A percentile compares a stretch with the other conserved stretches of the same genome.
Evolutionary conservation across 352 stramenopile species (phyloP).

Genomic region (Globisporangium okanoganense): DNA sequence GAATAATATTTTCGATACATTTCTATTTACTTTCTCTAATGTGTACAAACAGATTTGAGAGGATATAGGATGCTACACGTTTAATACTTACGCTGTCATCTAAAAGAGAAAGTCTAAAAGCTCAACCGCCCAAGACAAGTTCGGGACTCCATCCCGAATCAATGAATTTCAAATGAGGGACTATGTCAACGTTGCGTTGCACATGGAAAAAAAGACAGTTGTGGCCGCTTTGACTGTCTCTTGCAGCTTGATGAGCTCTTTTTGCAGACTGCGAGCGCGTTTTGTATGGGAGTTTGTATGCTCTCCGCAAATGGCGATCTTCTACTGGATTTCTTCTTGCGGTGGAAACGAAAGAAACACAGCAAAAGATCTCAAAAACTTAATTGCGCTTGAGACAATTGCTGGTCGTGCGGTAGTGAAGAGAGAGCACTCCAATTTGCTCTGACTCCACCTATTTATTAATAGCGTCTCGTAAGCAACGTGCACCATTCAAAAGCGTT

Average conservation of each 20-base stretch:
- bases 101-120: neutral
- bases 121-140: neutral
- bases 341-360: neutral
- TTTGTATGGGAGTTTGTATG: slow-evolving; percentile 1
- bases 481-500: neutral
- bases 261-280: neutral
- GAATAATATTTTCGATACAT: too few species aligned
- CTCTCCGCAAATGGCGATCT: neutral
- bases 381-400: neutral
- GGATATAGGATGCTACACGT: neutral
- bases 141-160: neutral
- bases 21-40: too few species aligned
- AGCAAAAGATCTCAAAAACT: neutral
- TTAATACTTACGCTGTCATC: neutral
- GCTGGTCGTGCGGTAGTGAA: neutral
- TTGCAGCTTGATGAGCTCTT: neutral
- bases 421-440: too few species aligned
- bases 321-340: neutral
- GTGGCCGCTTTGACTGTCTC: slow-evolving; percentile 12
- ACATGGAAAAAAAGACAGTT: slow-evolving; percentile 2
- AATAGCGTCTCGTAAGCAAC: neutral
- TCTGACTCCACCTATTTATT: neutral
- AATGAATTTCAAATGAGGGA: neutral
- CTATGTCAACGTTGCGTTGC: neutral
- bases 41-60: neutral